Evolutionary conservation across 257 asterid genomes (phyloP), one percentile per base, ranked within the genome.

Genomic region (Rubia yunnanensis): DNA sequence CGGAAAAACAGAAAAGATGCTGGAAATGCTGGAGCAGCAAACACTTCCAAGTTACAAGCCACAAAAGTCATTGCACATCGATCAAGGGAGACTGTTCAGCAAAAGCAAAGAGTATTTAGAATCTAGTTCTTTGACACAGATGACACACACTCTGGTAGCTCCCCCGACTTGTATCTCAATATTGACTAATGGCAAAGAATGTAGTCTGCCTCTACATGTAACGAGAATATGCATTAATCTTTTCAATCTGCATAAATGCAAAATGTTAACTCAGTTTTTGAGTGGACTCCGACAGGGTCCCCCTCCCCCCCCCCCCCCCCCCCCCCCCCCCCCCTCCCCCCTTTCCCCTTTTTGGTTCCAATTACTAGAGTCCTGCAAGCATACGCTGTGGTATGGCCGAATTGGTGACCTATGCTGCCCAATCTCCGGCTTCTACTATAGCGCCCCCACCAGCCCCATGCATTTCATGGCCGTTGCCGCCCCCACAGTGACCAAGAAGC

Each of bases 1-100:
- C 2, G 95, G 96, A 2, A 75, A 79, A 81, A 71, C 88, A 22
- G 85, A 81, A 49, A 80, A 73, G 80, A 80, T 89, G 14, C 63
- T 89, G 75, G 89, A 80, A 64, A 75, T 83, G 63, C 91, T 89
- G 28, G 78, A 83, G 67, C 62, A 78, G 72, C 74, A 71, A 44
- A 39, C 70, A 52, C 81, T 74, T 52, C 89, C 83, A 11, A 73
- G 80, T 72, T 74, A 83, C 62, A 73, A 63, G 56, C 83, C 80
- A 57, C 76, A 75, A 30, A 71, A 75, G 69, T 48, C 69, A 60
- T 77, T 78, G 39, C 73, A 78, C 72, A 86, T 86, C 32, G 88
- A 88, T 49, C 72, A 77, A 30, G 84, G 96, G 96, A 81, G 84
- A 41, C 73, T 79, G 46, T 18, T 59, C 65, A 72, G 79, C 69